Evolutionary conservation across 129 eudicot genomes (phyloP).

Genomic region (Centrapalus pauciflorus): DNA sequence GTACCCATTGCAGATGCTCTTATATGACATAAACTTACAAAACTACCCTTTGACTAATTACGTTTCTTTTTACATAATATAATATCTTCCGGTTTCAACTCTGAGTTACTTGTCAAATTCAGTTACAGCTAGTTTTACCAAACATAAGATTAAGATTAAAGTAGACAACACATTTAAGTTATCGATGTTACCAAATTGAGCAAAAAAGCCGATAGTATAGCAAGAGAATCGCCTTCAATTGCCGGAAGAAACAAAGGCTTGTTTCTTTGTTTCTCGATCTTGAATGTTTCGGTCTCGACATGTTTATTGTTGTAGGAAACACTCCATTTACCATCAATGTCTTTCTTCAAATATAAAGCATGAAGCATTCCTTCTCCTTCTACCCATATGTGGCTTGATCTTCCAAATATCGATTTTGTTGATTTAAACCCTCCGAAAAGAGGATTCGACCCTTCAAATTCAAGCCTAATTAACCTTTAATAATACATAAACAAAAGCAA

Average conservation of each 20-base stretch:
- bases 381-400: conserved; percentile 64
- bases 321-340: conserved; percentile 36
- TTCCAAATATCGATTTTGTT: conserved; percentile 55
- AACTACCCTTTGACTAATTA: no score
- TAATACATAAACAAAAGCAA: background rate
- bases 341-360: conserved; percentile 52
- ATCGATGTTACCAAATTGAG: conserved; percentile 65
- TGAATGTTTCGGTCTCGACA: conserved; percentile 57
- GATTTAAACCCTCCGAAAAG: conserved; percentile 66
- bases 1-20: no score
- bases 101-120: no score
- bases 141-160: no score
- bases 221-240: conserved; percentile 59
- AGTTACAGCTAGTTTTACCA: no score
- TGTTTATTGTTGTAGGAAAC: conserved; percentile 46
- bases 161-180: no score
- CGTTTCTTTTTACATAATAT: no score
- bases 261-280: conserved; percentile 38
- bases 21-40: no score
- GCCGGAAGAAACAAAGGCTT: conserved; percentile 70
- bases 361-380: conserved; percentile 96
- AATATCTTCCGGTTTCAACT: no score
- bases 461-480: background rate
- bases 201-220: conserved; percentile 53
- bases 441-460: conserved; percentile 63